Conservation (phyloP, 768 basidiomycete species). For the Ramaria sp. region DNA sequence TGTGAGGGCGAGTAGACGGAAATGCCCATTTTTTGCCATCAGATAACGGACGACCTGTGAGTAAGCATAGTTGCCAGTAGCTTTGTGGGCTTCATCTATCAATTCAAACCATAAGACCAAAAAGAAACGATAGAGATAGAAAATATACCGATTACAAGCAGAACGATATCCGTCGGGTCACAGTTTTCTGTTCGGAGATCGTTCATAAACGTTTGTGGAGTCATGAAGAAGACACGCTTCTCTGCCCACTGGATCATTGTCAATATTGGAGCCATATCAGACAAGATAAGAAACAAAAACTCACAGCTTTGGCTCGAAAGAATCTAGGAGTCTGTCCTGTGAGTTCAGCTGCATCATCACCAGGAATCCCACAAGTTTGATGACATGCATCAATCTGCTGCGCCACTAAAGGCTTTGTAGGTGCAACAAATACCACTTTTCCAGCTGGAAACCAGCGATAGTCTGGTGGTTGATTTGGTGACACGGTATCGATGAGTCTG, state of each 20-base stretch:
- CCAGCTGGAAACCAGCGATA: constrained; percentile 91
- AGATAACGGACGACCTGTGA: constrained; percentile 79
- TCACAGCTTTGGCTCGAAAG: constrained; percentile 48
- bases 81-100: constrained; percentile 91
- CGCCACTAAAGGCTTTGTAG: constrained; percentile 90
- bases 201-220: constrained; percentile 88
- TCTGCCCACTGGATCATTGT: constrained; percentile 49
- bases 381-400: constrained; percentile 95
- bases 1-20: constrained; percentile 85
- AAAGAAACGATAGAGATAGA: not conserved
- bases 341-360: constrained; percentile 72
- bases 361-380: constrained; percentile 85
- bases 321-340: constrained; percentile 60
- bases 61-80: constrained; percentile 89
- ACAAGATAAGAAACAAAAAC: constrained; percentile 16
- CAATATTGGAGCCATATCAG: constrained; percentile 9
- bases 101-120: constrained; percentile 8
- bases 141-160: constrained; percentile 73
- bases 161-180: constrained; percentile 69
- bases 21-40: constrained; percentile 91
- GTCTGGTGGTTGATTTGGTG: constrained; percentile 31
- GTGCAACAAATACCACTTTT: constrained; percentile 90
- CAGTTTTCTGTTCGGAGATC: constrained; percentile 67
- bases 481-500: constrained; percentile 9
- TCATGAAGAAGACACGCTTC: constrained; percentile 90